Evolutionary conservation across 352 stramenopile species (phyloP).

Genomic region (Pythium chondricola): DNA sequence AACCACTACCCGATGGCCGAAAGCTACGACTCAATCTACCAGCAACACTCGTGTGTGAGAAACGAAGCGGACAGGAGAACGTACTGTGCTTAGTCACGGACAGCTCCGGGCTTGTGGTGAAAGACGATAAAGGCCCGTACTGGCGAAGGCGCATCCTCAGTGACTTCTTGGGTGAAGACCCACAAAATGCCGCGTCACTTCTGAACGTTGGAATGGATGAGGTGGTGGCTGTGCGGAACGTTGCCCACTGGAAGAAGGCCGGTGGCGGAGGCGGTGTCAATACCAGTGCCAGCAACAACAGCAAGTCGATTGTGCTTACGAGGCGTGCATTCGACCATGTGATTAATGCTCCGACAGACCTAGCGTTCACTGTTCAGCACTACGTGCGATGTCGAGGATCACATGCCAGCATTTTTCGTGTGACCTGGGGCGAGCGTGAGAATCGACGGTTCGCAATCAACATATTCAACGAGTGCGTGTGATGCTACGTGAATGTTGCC

Average conservation of each 20-base stretch:
- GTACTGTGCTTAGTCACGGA: slow-evolving; percentile 60
- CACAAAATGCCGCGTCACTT: slow-evolving; percentile 9
- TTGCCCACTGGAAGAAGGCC: slow-evolving; percentile 39
- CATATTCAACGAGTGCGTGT: slow-evolving; percentile 58
- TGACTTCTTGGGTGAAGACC: slow-evolving; percentile 25
- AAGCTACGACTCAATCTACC: slow-evolving; percentile 56
- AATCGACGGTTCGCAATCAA: slow-evolving; percentile 67
- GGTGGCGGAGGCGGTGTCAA: background rate
- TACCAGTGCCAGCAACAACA: slow-evolving; percentile 22
- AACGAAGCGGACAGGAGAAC: slow-evolving; percentile 37
- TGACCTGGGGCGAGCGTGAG: slow-evolving; percentile 47
- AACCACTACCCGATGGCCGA: slow-evolving; percentile 40
- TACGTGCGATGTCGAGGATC: slow-evolving; percentile 65
- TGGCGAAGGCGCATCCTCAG: slow-evolving; percentile 60
- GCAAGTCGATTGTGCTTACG: slow-evolving; percentile 60
- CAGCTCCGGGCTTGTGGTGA: slow-evolving; percentile 30
- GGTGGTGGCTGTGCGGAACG: slow-evolving; percentile 56
- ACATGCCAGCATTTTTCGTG: slow-evolving; percentile 62
- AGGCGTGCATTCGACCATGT: slow-evolving; percentile 47
- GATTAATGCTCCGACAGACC: slow-evolving; percentile 43
- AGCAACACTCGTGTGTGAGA: slow-evolving; percentile 58
- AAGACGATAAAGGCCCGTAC: slow-evolving; percentile 34
- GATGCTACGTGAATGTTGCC: no score
- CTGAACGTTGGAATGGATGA: slow-evolving; percentile 17
- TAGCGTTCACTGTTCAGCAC: slow-evolving; percentile 60